A percentile compares a stretch with the other conserved stretches of the same genome.
These are phyloP conservation scores for Ophiostoma australiae DNA, from an alignment of 2,329 filamentous ascomycete genomes.

Conservation along the genomic window DNA sequence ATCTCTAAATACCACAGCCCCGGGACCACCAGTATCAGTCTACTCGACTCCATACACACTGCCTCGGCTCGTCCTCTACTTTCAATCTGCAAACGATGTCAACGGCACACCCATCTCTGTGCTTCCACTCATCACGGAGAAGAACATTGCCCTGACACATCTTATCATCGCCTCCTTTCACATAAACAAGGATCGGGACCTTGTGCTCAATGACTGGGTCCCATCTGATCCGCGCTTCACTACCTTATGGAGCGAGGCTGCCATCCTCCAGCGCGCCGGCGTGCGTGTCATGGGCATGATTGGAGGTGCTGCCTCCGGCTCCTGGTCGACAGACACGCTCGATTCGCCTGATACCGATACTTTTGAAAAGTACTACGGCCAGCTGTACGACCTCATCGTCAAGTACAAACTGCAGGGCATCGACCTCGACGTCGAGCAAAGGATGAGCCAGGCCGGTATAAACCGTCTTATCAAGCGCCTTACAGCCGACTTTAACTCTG, in stretches of 20 bases:
- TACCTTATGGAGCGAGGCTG: conserved; percentile 73
- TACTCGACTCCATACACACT: conserved; percentile 16
- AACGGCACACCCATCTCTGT: conserved; percentile 44
- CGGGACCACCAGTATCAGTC: background rate
- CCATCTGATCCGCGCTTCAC: conserved; percentile 63
- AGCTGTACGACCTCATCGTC: conserved; percentile 57
- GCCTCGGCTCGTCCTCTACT: conserved; percentile 49
- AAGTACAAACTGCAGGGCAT: conserved; percentile 57
- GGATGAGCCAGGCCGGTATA: conserved; percentile 60
- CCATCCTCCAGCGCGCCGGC: conserved; percentile 64
- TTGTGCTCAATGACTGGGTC: conserved; percentile 66
- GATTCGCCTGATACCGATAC: conserved; percentile 41
- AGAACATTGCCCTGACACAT: conserved; percentile 60
- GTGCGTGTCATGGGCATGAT: conserved; percentile 82
- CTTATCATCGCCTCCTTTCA: conserved; percentile 84
- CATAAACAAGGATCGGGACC: conserved; percentile 55
- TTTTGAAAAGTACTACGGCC: conserved; percentile 67
- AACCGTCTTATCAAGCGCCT: conserved; percentile 59
- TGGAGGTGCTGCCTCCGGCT: conserved; percentile 75
- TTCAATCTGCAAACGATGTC: conserved; percentile 35
- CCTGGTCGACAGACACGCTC: conserved; percentile 53
- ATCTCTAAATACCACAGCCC: background rate
- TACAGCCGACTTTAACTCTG: conserved; percentile 51
- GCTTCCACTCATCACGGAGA: conserved; percentile 47
- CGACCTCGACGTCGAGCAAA: conserved; percentile 71